Percentiles rank a stretch among this genome's conserved stretches.
phyloP scores from a whole-genome alignment of 805 yeast genomes.

The Saccharomycopsis amapae region DNA sequence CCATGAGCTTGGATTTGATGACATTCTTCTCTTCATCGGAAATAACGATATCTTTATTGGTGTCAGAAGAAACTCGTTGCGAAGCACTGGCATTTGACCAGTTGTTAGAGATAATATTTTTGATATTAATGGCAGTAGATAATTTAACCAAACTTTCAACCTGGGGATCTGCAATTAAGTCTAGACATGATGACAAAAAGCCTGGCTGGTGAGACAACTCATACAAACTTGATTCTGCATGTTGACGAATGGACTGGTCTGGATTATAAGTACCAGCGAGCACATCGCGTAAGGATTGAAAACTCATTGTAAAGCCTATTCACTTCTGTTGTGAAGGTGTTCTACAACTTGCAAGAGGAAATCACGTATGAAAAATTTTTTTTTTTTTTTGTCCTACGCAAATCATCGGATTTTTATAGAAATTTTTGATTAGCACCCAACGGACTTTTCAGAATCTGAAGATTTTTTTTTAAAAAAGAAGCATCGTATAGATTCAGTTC shows the following conservation, averaged over 20 bases:
- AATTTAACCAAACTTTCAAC: conserved; percentile 47
- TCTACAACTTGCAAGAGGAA: too few relatives aligned
- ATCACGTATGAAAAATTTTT: too few relatives aligned
- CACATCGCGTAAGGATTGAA: conserved; percentile 50
- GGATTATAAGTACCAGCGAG: conserved; percentile 74
- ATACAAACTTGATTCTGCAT: conserved; percentile 61
- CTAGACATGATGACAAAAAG: conserved; percentile 76
- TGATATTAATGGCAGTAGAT: conserved; percentile 78
- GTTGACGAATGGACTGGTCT: conserved; percentile 49
- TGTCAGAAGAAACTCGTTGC: neutral
- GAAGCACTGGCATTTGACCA: conserved; percentile 42
- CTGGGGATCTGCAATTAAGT: conserved; percentile 49
- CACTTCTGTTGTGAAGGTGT: too few relatives aligned
- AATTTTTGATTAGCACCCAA: too few relatives aligned
- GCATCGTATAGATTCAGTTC: too few relatives aligned
- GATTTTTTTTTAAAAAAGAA: too few relatives aligned
- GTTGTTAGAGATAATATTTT: conserved; percentile 57
- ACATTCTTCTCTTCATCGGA: conserved; percentile 61
- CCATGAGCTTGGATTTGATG: conserved; percentile 56
- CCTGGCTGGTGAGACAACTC: conserved; percentile 41
- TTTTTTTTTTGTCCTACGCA: too few relatives aligned
- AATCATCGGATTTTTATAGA: too few relatives aligned
- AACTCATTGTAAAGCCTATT: too few relatives aligned
- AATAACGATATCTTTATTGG: conserved; percentile 24
- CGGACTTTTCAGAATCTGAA: too few relatives aligned